These are phyloP conservation scores for Venturia carpophila DNA, from an alignment of 2,329 filamentous ascomycete species.

Conservation along the genomic window DNA sequence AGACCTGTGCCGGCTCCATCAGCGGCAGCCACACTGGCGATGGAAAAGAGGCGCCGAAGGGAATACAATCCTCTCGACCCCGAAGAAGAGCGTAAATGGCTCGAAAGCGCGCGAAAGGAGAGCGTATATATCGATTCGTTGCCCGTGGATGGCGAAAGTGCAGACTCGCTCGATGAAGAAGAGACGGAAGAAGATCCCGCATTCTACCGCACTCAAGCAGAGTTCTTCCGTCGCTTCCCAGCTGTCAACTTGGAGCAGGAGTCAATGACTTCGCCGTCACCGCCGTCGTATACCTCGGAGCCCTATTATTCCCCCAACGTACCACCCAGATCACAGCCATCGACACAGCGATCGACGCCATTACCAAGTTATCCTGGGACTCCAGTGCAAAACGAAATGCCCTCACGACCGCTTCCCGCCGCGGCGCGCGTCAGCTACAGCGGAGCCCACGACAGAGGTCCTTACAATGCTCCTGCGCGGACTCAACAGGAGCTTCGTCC, in stretches of 20 bases:
- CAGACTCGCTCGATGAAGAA: constrained; percentile 35
- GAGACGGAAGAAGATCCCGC: constrained; percentile 40
- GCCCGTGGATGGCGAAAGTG: constrained; percentile 26
- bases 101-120: constrained; percentile 65
- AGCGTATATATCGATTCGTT: constrained; percentile 40
- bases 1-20: constrained; percentile 44
- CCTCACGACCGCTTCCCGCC: constrained; percentile 51
- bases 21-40: constrained; percentile 44
- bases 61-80: constrained; percentile 65
- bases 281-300: background rate
- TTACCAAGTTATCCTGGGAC: constrained; percentile 2
- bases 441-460: constrained; percentile 58
- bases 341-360: background rate
- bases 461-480: constrained; percentile 5
- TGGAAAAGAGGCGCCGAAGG: constrained; percentile 49
- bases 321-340: constrained; percentile 22
- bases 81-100: constrained; percentile 75
- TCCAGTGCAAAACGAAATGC: constrained; percentile 29
- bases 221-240: constrained; percentile 76
- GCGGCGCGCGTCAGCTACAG: constrained; percentile 63
- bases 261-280: constrained; percentile 41
- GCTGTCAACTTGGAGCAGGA: constrained; percentile 54
- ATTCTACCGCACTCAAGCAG: constrained; percentile 66
- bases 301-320: constrained; percentile 24
- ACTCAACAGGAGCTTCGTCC: constrained; percentile 30